Evolutionary conservation across 2,329 filamentous ascomycete species (phyloP).

Genomic region (Alternaria sp.): DNA sequence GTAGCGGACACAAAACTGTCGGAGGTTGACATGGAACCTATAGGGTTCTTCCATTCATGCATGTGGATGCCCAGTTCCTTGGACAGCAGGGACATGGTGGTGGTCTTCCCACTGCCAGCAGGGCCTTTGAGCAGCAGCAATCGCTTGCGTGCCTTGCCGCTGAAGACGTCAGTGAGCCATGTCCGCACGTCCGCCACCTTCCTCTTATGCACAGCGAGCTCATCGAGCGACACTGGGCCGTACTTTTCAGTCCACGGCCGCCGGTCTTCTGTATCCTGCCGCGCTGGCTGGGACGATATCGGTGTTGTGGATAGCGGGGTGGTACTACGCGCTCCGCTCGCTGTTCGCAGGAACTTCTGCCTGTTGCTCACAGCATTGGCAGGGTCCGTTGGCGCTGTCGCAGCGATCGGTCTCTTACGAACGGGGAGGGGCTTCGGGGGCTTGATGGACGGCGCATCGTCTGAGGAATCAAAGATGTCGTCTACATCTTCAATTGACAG

Average conservation of each 20-base stretch:
- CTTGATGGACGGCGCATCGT: constrained; percentile 33
- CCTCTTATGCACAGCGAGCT: constrained; percentile 92
- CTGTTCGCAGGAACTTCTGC: constrained; percentile 54
- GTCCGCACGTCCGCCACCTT: constrained; percentile 85
- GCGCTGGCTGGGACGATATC: constrained; percentile 26
- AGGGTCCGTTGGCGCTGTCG: constrained; percentile 16
- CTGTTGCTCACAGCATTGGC: constrained; percentile 37
- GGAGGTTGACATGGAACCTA: constrained; percentile 63
- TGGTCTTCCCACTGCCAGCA: constrained; percentile 92
- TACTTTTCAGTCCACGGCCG: constrained; percentile 90
- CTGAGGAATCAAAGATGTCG: constrained; percentile 47
- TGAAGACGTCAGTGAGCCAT: constrained; percentile 80
- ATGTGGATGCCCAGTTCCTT: constrained; percentile 77
- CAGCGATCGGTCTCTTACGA: constrained; percentile 37
- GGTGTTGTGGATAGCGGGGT: constrained; percentile 34
- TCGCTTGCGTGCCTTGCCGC: constrained; percentile 66
- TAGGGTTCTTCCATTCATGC: constrained; percentile 89
- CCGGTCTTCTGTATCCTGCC: constrained; percentile 56
- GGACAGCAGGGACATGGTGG: constrained; percentile 79
- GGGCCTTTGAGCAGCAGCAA: constrained; percentile 86
- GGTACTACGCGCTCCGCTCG: constrained; percentile 39
- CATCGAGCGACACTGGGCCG: constrained; percentile 74
- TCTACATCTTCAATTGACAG: constrained; percentile 40
- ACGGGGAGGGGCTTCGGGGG: constrained; percentile 33
- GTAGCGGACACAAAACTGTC: constrained; percentile 73